These are phyloP conservation scores for Teunomyces tritomae DNA, from an alignment of 805 yeast species.

Conservation along the genomic window DNA sequence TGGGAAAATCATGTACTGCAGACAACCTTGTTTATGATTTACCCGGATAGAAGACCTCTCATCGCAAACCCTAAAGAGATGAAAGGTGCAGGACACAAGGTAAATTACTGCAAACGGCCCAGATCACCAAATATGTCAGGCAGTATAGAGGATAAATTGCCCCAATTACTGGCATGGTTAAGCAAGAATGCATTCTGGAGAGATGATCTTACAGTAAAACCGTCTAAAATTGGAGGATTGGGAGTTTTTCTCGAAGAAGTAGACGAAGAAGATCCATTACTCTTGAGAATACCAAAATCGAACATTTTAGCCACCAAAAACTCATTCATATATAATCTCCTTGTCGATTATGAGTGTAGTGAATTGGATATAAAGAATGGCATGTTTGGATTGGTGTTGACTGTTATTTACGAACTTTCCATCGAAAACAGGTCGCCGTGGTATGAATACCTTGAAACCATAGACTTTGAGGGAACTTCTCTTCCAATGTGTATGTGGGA, in stretches of 20 bases:
- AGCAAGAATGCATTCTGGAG: constrained; percentile 55
- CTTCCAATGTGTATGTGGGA: constrained; percentile 69
- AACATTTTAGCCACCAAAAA: constrained; percentile 58
- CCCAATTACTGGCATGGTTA: constrained; percentile 49
- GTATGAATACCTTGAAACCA: constrained; percentile 60
- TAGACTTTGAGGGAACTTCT: constrained; percentile 37
- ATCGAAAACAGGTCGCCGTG: constrained; percentile 73
- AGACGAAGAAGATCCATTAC: constrained; percentile 28
- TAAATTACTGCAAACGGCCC: not conserved
- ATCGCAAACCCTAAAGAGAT: not conserved
- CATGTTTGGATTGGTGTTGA: constrained; percentile 61
- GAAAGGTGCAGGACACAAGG: not conserved
- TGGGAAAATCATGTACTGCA: constrained; percentile 6
- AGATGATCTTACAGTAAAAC: constrained; percentile 42
- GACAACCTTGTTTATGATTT: not conserved
- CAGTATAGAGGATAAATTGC: constrained; percentile 1
- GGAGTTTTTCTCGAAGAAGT: constrained; percentile 65
- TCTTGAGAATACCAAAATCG: constrained; percentile 62
- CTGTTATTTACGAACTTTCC: constrained; percentile 69
- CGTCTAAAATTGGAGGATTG: constrained; percentile 58
- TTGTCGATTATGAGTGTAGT: constrained; percentile 48
- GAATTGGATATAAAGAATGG: constrained; percentile 47
- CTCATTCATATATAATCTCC: constrained; percentile 61
- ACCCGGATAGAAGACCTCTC: not conserved
- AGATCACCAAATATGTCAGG: constrained; percentile 6